A percentile compares a stretch with the other conserved stretches of the same genome.
Evolutionary conservation across 371 early-diverging fungal genomes (phyloP).

Genomic region (Mucor velutinosus): DNA sequence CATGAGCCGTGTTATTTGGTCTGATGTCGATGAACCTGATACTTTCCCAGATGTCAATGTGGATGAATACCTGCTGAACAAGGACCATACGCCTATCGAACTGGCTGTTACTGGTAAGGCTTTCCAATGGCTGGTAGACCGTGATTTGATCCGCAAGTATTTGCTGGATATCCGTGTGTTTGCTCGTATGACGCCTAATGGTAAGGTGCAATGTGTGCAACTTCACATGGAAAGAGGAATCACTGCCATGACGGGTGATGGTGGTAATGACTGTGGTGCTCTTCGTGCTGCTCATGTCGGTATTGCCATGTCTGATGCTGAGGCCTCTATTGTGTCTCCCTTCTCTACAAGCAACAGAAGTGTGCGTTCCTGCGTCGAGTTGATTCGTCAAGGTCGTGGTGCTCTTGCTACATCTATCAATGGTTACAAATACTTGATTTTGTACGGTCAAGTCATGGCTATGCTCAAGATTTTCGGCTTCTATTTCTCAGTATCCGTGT

Average conservation of each 20-base stretch:
- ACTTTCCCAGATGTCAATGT: conserved; percentile 37
- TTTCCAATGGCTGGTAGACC: conserved; percentile 53
- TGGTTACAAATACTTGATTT: conserved; percentile 71
- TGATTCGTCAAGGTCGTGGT: conserved; percentile 74
- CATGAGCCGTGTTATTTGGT: conserved; percentile 45
- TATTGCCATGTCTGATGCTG: conserved; percentile 85
- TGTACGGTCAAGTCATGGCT: conserved; percentile 79
- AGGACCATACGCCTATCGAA: conserved; percentile 51
- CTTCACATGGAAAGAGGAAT: conserved; percentile 76
- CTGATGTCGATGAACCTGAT: conserved; percentile 55
- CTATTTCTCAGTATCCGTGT: conserved; percentile 58
- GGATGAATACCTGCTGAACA: conserved; percentile 34
- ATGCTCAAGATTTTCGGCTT: conserved; percentile 66
- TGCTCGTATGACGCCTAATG: conserved; percentile 79
- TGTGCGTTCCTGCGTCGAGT: conserved; percentile 72
- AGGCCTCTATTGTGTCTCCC: conserved; percentile 85
- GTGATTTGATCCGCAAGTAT: conserved; percentile 50
- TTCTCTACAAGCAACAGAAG: conserved; percentile 77
- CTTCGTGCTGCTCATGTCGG: conserved; percentile 92
- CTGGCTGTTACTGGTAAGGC: conserved; percentile 77
- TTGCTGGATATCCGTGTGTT: conserved; percentile 67
- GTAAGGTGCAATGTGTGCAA: conserved; percentile 74
- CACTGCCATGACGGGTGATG: conserved; percentile 95
- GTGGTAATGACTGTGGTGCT: conserved; percentile 96
- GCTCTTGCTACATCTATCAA: conserved; percentile 79